Evolutionary conservation across 2,329 filamentous ascomycete genomes (phyloP).

Genomic region (Botrytis fragariae): DNA sequence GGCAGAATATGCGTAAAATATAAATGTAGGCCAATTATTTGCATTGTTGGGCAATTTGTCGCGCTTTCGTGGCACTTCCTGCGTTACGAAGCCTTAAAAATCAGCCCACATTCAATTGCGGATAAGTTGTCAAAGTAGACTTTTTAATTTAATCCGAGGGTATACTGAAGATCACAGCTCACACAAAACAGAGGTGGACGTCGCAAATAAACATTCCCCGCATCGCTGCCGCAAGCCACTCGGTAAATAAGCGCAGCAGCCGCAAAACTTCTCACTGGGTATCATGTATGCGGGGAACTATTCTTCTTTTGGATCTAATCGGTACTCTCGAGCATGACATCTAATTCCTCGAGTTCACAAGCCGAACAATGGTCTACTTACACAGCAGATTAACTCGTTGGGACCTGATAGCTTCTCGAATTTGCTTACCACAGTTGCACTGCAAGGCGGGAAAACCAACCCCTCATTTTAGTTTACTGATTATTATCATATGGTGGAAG

Average conservation of each 20-base stretch:
- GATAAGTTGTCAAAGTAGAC: not conserved
- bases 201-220: not conserved
- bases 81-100: not conserved
- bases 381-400: not conserved
- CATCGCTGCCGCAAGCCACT: not conserved
- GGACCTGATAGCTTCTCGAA: too few relatives aligned
- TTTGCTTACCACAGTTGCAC: not conserved
- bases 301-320: not conserved
- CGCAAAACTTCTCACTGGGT: not conserved
- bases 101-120: not conserved
- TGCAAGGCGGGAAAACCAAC: not conserved
- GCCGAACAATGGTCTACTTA: not conserved
- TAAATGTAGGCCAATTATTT: not conserved
- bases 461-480: not conserved
- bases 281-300: not conserved
- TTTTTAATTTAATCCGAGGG: not conserved
- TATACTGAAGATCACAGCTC: not conserved
- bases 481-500: too few relatives aligned
- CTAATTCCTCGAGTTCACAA: not conserved
- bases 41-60: too few relatives aligned
- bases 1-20: not conserved
- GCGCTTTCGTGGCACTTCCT: not conserved
- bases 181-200: not conserved
- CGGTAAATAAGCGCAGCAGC: not conserved
- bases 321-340: not conserved